These are phyloP conservation scores for Psilocybe tampanensis DNA, from an alignment of 768 basidiomycete species.

Conservation along the genomic window DNA sequence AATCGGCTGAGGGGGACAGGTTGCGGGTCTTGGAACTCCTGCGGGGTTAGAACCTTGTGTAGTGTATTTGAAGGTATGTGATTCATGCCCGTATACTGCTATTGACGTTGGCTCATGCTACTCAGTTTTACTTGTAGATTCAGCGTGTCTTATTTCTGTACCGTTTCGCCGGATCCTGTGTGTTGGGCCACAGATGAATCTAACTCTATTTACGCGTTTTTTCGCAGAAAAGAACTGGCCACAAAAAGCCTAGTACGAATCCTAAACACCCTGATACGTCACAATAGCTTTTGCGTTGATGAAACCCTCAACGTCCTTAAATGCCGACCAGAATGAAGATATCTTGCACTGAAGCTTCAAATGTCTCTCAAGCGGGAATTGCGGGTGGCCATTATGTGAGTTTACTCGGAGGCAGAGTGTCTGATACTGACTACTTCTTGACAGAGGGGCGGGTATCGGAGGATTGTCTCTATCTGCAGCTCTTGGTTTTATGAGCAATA, in stretches of 20 bases:
- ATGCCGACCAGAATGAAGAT: background rate
- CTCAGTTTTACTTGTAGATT: background rate
- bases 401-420: background rate
- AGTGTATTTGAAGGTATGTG: background rate
- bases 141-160: too few species aligned
- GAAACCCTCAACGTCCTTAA: too few species aligned
- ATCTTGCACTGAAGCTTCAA: background rate
- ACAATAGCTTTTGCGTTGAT: too few species aligned
- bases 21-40: conserved; percentile 21
- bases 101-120: background rate
- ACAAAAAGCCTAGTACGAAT: too few species aligned
- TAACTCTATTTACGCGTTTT: too few species aligned
- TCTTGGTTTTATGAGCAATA: conserved; percentile 17
- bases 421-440: too few species aligned
- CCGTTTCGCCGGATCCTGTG: too few species aligned
- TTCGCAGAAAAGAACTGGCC: too few species aligned
- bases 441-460: conserved; percentile 21
- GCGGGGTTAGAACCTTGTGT: background rate
- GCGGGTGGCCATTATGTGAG: conserved; percentile 8
- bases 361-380: background rate
- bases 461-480: conserved; percentile 22
- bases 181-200: too few species aligned
- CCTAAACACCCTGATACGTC: too few species aligned
- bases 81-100: background rate
- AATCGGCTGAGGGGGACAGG: conserved; percentile 27